Conservation (phyloP, 2,329 filamentous ascomycete genomes). For the Cercospora nicotianae region DNA sequence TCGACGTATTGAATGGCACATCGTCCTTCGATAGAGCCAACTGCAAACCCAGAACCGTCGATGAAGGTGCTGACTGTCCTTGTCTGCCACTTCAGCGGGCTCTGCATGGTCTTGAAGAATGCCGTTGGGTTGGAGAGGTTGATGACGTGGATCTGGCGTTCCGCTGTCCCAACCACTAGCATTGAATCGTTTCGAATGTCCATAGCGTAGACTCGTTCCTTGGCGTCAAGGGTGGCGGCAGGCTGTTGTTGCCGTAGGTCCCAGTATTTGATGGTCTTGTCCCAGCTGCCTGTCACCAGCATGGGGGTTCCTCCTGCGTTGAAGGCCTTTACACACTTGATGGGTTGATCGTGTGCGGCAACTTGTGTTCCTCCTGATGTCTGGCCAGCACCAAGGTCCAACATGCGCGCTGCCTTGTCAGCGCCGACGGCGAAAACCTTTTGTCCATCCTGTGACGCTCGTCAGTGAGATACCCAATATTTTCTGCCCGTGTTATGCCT, state of each 20-base stretch:
- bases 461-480: not conserved
- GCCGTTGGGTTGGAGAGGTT: constrained; percentile 84
- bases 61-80: constrained; percentile 92
- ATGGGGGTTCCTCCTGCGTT: constrained; percentile 67
- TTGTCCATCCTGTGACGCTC: constrained; percentile 72
- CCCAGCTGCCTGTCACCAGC: constrained; percentile 89
- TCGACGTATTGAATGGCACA: constrained; percentile 99
- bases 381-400: constrained; percentile 68
- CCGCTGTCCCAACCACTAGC: constrained; percentile 87
- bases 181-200: constrained; percentile 74
- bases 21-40: constrained; percentile 93
- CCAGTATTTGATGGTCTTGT: constrained; percentile 90
- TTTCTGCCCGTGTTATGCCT: constrained; percentile 38
- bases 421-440: constrained; percentile 86
- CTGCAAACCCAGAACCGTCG: constrained; percentile 86
- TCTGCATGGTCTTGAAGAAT: constrained; percentile 95
- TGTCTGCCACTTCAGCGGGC: constrained; percentile 97
- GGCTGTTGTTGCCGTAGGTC: constrained; percentile 69
- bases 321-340: constrained; percentile 70
- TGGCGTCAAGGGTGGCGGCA: constrained; percentile 64
- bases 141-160: constrained; percentile 93
- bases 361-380: constrained; percentile 57
- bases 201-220: constrained; percentile 86
- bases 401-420: constrained; percentile 85
- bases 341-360: constrained; percentile 79